Percentiles rank a stretch among this genome's conserved stretches.
Evolutionary conservation across 1,284 basidiomycete genomes (phyloP).

Genomic region (Heterobasidion irregulare): DNA sequence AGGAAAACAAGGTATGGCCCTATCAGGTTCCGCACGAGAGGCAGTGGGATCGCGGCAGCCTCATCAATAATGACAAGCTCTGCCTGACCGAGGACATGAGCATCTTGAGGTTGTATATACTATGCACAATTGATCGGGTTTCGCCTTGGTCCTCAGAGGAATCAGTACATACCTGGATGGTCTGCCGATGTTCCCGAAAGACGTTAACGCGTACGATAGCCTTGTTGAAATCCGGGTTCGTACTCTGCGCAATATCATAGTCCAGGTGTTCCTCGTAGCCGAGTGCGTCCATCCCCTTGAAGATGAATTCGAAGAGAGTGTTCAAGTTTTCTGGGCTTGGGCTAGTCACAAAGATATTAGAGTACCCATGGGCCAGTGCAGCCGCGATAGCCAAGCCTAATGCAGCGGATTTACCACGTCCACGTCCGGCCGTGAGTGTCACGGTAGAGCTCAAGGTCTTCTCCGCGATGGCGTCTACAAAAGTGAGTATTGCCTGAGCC

Average conservation of each 20-base stretch:
- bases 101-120: slow-evolving; percentile 98
- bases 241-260: slow-evolving; percentile 93
- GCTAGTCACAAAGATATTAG: slow-evolving; percentile 97
- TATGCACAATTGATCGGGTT: slow-evolving; percentile 21
- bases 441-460: slow-evolving; percentile 95
- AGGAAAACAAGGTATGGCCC: slow-evolving; percentile 98
- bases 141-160: not conserved
- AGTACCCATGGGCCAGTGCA: slow-evolving; percentile 91
- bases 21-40: slow-evolving; percentile 89
- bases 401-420: slow-evolving; percentile 95
- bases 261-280: slow-evolving; percentile 98
- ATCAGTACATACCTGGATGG: slow-evolving; percentile 66
- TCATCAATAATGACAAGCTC: slow-evolving; percentile 98
- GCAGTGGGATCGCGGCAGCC: slow-evolving; percentile 95
- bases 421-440: slow-evolving; percentile 89
- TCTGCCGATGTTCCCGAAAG: slow-evolving; percentile 89
- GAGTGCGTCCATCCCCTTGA: slow-evolving; percentile 92
- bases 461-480: slow-evolving; percentile 87
- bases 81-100: slow-evolving; percentile 95
- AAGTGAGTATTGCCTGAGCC: slow-evolving; percentile 86
- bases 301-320: slow-evolving; percentile 97
- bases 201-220: slow-evolving; percentile 96
- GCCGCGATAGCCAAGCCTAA: slow-evolving; percentile 92
- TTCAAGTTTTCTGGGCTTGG: slow-evolving; percentile 97
- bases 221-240: slow-evolving; percentile 91